Evolutionary conservation across 2,329 filamentous ascomycete genomes (phyloP), one percentile per base, ranked within the genome.

Genomic region (Fusarium napiforme): DNA sequence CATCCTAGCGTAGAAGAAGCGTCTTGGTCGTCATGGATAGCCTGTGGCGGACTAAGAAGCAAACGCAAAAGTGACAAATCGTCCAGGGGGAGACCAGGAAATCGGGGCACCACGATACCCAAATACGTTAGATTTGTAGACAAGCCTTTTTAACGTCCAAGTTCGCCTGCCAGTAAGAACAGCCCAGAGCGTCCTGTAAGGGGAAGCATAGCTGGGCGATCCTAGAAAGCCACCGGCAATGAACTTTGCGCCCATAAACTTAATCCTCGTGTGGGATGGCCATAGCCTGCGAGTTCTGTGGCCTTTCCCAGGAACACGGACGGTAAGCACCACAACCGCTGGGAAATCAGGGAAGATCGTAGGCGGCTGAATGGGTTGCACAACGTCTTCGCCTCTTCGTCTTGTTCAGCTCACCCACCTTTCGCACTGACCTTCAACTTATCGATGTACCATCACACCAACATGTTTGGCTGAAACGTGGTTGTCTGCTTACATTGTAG

Each of bases 221-320:
- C 62, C 28, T 45, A 52, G 28, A 58, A 67, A 67, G 58, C 45
- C 58, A 14, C 59, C 53, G 56, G 65, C 58, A 63, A 65, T 21
- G 60, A 76, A 75, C 60, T 66, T 64, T 69, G 42, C 46, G 47
- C 36, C 49, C 21, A 53, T 37, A 47, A 64, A 58, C 58, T 64
- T 46, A 53, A 64, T 57, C 19, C 26, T 46, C 28, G 15, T 68
- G 39, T 42, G 19, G 56, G 19, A 52, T 30, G 47, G 42, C 39
- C 30, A 55, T 53, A 28, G 52, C 45, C 46, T 26, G 57, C 49
- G 49, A 46, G 21, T 46, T 28, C 58, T 23, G 26, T 28, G 40
- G 7, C 43, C 32, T 43, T 23, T 21, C 43, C 37, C 53, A 60
- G 66, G 71, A 46, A 73, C 58, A 60, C n/a, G 52, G 28, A 23